Base-by-base conservation (phyloP, 768 basidiomycete genomes). In the Pulveroboletus sp. region DNA sequence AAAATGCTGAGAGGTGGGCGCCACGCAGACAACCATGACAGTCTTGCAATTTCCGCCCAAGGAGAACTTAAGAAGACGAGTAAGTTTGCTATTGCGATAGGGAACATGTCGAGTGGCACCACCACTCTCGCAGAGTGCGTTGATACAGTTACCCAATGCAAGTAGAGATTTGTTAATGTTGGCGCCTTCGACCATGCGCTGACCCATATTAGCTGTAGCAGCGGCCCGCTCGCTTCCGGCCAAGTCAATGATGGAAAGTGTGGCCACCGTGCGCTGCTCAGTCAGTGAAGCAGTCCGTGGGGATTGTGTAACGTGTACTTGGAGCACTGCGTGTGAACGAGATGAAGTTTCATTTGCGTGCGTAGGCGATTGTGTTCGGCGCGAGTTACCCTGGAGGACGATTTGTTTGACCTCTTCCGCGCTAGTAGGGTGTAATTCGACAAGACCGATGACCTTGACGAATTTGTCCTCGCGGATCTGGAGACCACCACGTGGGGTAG, bases 151-250 rank as follows among this genome's bases (percentile, higher is more conserved):
- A 24, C 94, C 94, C 29, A 99, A 82, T 7, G 97, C 94, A 46
- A 99, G 84, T 19, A 99, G 82, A 25, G 94, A 97, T 67, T 97
- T 95, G 73, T 99, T 99, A 74, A 99, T 99, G 65, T 98, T 97
- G 49, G 95, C 94, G 31, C 97, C 97, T 66, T 99, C 97, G 32
- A 94, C 85, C 90, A 98, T 95, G 17, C 97, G 86, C 61, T 94
- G 89, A 24, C 97, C 97, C 86, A 97, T 94, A 69, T 99, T 99
- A 32, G 80, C 85, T 7, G 95, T 98, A 0, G 94, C 97, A 16
- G 94, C 89, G 16, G 97, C 97, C 13, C 97, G 84, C 65, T 99
- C 97, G 59, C 92, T 95, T 23, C 97, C 97, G 6, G 97, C 97
- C 48, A 99, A 76, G 72, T 99, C 97, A 62, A 99, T 99, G 62